Percentiles rank a stretch among this genome's conserved stretches.
Conservation (phyloP, 495 filamentous ascomycete species). For the Neurospora hispaniola region DNA sequence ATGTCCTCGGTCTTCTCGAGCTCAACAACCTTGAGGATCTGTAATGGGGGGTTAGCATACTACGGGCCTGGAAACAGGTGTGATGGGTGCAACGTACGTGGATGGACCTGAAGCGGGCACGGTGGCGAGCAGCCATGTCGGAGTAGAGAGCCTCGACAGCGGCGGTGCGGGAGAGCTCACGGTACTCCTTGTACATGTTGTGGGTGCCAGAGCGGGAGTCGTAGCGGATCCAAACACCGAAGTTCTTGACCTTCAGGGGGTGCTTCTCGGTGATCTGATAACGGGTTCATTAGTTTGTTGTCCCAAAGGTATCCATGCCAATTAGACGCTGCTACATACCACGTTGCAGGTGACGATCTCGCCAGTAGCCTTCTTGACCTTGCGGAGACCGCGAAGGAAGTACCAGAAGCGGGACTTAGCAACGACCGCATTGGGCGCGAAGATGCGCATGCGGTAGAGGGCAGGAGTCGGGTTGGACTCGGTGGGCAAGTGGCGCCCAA, state of each 20-base stretch:
- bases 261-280: constrained; percentile 92
- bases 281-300: background rate
- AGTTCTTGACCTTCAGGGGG: constrained; percentile 99
- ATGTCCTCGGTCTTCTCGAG: constrained; percentile 84
- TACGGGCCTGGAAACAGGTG: background rate
- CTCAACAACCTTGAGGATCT: constrained; percentile 98
- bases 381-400: constrained; percentile 95
- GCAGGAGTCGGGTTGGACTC: constrained; percentile 91
- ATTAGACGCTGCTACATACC: constrained; percentile 46
- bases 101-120: constrained; percentile 92
- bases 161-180: constrained; percentile 89
- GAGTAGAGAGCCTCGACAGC: constrained; percentile 96
- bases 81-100: constrained; percentile 57
- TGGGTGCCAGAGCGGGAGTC: constrained; percentile 98
- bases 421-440: constrained; percentile 92
- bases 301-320: constrained; percentile 3
- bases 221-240: constrained; percentile 99
- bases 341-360: constrained; percentile 96
- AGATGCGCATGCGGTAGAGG: constrained; percentile 99
- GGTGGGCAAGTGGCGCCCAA: constrained; percentile 94
- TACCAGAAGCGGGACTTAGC: constrained; percentile 99
- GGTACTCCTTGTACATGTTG: constrained; percentile 99
- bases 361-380: constrained; percentile 99
- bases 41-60: constrained; percentile 19
- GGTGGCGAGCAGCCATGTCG: constrained; percentile 98